Base-by-base conservation (phyloP, 352 stramenopile genomes). In the Globisporangium mamillatum region DNA sequence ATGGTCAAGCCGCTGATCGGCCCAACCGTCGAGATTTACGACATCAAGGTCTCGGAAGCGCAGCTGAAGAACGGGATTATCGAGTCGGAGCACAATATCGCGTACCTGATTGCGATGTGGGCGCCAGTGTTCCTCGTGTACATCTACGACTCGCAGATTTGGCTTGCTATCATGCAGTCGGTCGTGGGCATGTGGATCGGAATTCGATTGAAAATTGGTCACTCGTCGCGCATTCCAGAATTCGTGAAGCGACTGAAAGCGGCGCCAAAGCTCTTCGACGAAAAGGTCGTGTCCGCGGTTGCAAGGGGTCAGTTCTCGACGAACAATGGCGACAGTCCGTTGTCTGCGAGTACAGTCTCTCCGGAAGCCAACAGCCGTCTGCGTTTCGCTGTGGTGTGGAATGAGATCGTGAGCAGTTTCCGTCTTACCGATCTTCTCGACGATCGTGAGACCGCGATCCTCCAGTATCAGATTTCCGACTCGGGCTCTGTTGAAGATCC, bases 1-100 rank as follows among this genome's bases (percentile, higher is more conserved):
- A 98, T 99, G 82, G 90, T 99, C 50, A 98, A 98, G 72, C 93
- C 92, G 52, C 94, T 99, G 48, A 98, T 99, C 38, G 90, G 97
- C 4, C 97, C 97, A n/a, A 97, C 93, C 5, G 84, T 99, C 61
- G 82, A 99, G 77, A 93, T 99, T 55, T 98, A 92, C 53, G 90
- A 78, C 57, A 88, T 95, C 53, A 75, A 87, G 56, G 57, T 89
- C 22, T 80, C 85, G 7, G 59, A 74, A 18, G 52, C 59, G 1
- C 72, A 83, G 62, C 68, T 81, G 1, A 73, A 76, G 64, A 86
- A 91, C 67, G 79, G 77, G 0, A 77, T 92, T 22, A 77, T 93
- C 41, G 77, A 91, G 60, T 89, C 82, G 24, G 62, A 91, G 9
- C 85, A 96, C 74, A 96, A 96, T 71, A 77, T 95, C 59, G 82